A percentile compares a stretch with the other conserved stretches of the same genome.
These are phyloP conservation scores for Mycena sanguinolenta DNA, from an alignment of 768 basidiomycete genomes.

Conservation along the genomic window DNA sequence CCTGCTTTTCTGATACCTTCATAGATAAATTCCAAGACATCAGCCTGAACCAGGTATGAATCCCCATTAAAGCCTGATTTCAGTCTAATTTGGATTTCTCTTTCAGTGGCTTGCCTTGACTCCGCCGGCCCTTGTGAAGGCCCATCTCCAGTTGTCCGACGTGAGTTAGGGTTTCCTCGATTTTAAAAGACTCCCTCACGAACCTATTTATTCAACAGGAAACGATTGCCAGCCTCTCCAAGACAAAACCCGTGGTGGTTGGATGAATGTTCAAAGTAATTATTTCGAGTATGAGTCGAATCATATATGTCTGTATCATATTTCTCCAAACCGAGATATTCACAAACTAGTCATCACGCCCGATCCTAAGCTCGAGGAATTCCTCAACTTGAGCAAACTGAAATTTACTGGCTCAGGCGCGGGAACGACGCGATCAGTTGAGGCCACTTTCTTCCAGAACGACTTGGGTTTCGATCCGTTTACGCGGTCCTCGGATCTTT, in stretches of 20 bases:
- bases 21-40: slow-evolving; percentile 51
- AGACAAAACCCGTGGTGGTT: slow-evolving; percentile 36
- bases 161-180: slow-evolving; percentile 34
- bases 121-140: slow-evolving; percentile 60
- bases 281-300: neutral
- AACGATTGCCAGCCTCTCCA: slow-evolving; percentile 37
- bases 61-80: neutral
- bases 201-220: slow-evolving; percentile 7
- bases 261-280: neutral
- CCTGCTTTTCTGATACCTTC: neutral
- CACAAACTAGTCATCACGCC: neutral
- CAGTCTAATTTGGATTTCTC: neutral
- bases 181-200: neutral
- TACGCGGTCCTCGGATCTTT: slow-evolving; percentile 14
- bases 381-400: slow-evolving; percentile 16
- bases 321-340: no score
- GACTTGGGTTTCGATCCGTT: slow-evolving; percentile 21
- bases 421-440: slow-evolving; percentile 23
- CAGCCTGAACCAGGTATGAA: slow-evolving; percentile 60
- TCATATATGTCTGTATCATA: neutral
- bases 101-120: slow-evolving; percentile 60
- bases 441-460: slow-evolving; percentile 22
- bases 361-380: slow-evolving; percentile 2
- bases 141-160: slow-evolving; percentile 56
- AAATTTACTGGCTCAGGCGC: slow-evolving; percentile 16